Percentiles rank a stretch among this genome's conserved stretches.
phyloP scores from a whole-genome alignment of 306 rosid genomes.

The Bauhinia variegata region DNA sequence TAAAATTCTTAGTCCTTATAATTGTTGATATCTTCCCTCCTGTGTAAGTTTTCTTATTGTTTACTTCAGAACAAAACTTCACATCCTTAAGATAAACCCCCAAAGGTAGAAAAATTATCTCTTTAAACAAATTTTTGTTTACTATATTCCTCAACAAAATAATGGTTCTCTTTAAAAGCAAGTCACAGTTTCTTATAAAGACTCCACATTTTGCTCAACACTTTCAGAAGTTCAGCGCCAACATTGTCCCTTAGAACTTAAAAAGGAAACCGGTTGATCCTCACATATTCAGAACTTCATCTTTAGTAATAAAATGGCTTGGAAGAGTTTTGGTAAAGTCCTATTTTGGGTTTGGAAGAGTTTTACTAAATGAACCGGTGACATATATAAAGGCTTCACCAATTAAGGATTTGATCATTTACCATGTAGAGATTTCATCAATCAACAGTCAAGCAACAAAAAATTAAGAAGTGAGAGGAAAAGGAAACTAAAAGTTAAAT shows the following conservation, averaged over 20 bases:
- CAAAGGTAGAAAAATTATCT: conserved; percentile 1
- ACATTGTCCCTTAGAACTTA: background rate
- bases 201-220: background rate
- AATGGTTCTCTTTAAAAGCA: background rate
- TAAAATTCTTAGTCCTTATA: conserved; percentile 17
- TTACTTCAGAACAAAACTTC: background rate
- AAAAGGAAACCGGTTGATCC: background rate
- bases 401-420: background rate
- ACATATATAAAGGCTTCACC: conserved; percentile 18
- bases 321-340: conserved; percentile 8
- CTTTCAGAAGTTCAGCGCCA: background rate
- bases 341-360: background rate
- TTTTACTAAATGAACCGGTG: background rate
- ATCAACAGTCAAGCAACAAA: conserved; percentile 17
- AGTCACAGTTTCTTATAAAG: background rate
- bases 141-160: no score
- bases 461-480: background rate
- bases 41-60: background rate
- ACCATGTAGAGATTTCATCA: background rate
- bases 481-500: background rate
- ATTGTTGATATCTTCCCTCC: background rate
- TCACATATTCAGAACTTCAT: background rate
- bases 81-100: background rate
- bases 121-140: no score
- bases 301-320: background rate